A percentile compares a stretch with the other conserved stretches of the same genome.
These are phyloP conservation scores for Hydnum rufescens DNA, from an alignment of 768 basidiomycete species.

Conservation along the genomic window DNA sequence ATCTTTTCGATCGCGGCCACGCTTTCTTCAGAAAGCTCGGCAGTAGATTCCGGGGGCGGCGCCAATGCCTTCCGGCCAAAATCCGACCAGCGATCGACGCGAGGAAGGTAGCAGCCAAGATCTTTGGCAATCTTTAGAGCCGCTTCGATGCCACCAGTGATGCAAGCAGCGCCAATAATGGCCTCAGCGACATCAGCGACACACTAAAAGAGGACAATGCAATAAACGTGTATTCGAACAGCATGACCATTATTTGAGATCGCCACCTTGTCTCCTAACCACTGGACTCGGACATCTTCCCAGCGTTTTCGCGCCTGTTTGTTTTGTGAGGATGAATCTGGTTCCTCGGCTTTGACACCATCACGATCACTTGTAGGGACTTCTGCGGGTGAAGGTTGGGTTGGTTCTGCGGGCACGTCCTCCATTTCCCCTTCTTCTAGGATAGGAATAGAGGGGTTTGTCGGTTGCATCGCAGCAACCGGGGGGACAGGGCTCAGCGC, in stretches of 20 bases:
- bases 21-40: conserved; percentile 28
- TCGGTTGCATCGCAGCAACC: too few species aligned
- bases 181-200: conserved; percentile 75
- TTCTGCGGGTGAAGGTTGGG: background rate
- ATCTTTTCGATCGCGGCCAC: conserved; percentile 40
- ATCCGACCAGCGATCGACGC: conserved; percentile 52
- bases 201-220: conserved; percentile 28
- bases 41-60: conserved; percentile 25
- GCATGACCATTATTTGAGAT: conserved; percentile 2
- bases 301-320: conserved; percentile 5
- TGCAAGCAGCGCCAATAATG: conserved; percentile 63
- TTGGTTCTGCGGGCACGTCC: background rate
- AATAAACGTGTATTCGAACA: too few species aligned
- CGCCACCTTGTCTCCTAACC: conserved; percentile 60
- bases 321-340: background rate
- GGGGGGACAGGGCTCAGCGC: too few species aligned
- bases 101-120: conserved; percentile 42
- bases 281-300: conserved; percentile 28
- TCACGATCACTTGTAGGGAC: background rate
- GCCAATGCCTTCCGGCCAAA: conserved; percentile 25
- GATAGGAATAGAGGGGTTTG: background rate
- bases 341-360: background rate
- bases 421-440: background rate
- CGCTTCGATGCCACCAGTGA: conserved; percentile 46
- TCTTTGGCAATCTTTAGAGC: conserved; percentile 46